Base-by-base conservation (phyloP, 257 asterid genomes). In the Eustoma russellianum region DNA sequence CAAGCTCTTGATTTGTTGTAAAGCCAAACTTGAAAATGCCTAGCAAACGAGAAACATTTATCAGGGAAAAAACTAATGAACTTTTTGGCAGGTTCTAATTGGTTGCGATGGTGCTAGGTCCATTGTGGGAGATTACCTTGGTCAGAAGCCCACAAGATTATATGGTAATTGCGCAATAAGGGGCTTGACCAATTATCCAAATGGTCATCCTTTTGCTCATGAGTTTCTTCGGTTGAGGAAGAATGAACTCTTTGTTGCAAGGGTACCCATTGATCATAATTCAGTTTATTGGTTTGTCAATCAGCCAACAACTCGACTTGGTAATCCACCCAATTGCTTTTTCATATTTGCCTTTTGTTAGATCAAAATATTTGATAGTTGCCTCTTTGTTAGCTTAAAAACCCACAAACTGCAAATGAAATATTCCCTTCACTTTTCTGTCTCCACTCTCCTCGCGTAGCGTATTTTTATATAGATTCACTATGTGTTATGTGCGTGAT, bases 81-180 rank as follows among this genome's bases (percentile, higher is more conserved):
- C 0, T 53, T 2, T 46, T 58, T 48, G 34, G 49, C 61, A 74
- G 80, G 34, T 66, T 50, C 56, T 70, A 33, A 66, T 70, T 43
- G 77, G 80, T 35, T 74, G 80, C 17, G 80, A 66, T 48, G 80
- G 77, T 51, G 66, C 66, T 17, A 56, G 53, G 52, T 74, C 80
- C 1, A 38, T 56, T 3, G 71, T 74, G 47, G 73, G 76, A 13
- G 56, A 54, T 50, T 66, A 57, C 59, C 63, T 74, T 14, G 76
- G 73, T 11, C 50, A 58, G 19, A 63, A 38, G 43, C 58, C 74
- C 41, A 13, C 76, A 41, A 33, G 53, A 34, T 12, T 46, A 11
- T 66, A 55, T 52, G 59, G 59, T 19, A 48, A 38, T 18, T 35
- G 59, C 44, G 17, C 64, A 15, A 40, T 63, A 13, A 67, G 80